Percentiles rank a stretch among this genome's conserved stretches.
Conservation (phyloP, 257 asterid genomes). For the Nicotiana attenuata region DNA sequence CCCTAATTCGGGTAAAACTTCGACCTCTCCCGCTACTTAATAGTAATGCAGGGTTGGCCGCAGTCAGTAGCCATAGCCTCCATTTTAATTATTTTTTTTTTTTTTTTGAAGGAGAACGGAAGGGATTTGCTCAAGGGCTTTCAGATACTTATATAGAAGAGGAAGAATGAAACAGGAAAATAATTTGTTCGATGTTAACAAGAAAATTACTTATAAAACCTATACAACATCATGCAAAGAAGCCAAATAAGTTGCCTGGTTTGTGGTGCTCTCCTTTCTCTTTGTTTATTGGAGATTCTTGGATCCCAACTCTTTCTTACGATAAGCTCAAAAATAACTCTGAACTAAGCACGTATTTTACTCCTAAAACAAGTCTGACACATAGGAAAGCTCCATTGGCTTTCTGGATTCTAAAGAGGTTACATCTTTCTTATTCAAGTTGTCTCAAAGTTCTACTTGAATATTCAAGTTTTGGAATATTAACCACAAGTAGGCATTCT, state of each 20-base stretch:
- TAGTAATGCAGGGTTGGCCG: too few relatives aligned
- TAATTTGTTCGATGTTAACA: neutral
- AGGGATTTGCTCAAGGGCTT: neutral
- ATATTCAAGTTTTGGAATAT: too few relatives aligned
- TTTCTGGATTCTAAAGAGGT: too few relatives aligned
- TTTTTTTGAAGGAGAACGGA: neutral
- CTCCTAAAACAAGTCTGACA: too few relatives aligned
- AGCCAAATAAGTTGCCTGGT: constrained; percentile 1
- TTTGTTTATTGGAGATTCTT: neutral
- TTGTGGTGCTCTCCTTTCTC: neutral
- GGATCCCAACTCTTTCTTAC: neutral
- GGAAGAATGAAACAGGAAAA: neutral
- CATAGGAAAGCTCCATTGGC: too few relatives aligned
- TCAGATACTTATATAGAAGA: neutral
- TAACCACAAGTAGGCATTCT: too few relatives aligned
- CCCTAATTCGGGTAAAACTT: too few relatives aligned
- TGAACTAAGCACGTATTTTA: neutral
- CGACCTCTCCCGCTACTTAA: too few relatives aligned
- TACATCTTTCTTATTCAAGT: too few relatives aligned
- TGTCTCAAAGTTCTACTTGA: too few relatives aligned
- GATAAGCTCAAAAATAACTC: too few relatives aligned
- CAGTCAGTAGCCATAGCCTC: neutral
- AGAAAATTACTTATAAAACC: constrained; percentile 13
- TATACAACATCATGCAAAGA: constrained; percentile 2
- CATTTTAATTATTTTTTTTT: neutral